Evolutionary conservation across 106 monocot genomes (phyloP), one percentile per base, ranked within the genome.

Genomic region (Xerophyta viscosa): DNA sequence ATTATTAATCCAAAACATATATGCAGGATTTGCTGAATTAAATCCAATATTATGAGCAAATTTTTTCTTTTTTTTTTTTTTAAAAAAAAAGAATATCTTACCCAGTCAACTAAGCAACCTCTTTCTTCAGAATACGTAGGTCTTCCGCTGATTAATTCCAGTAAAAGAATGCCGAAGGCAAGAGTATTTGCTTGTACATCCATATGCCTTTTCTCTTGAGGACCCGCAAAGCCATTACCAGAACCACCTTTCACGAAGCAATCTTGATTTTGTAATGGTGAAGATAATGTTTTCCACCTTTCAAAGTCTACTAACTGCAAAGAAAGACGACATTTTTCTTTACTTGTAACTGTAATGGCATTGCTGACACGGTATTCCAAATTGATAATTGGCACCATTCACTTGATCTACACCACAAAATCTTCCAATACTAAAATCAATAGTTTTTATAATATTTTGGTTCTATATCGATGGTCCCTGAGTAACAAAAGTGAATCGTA

Each of bases 221-320:
- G 62, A 55, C 81, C 73, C 20, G 48, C 45, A 41, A 67, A 61
- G 47, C 70, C 58, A 54, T 78, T 48, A 52, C 64, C 57, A 18
- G 66, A 51, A 47, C 66, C 46, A 11, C 84, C 76, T 65, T 73
- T 80, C 27, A 50, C 33, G 37, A 71, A 20, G 19, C 50, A 56
- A 18, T 56, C 67, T 9, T 54, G 48, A 39, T 56, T 60, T 46
- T 68, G 73, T 54, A 71, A 64, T 77, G 61, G 89, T 28, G 75
- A 66, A 18, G 68, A 51, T 46, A 90, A 60, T 15, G 64, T 29
- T 54, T 77, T 98, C 98, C 98, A 90, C 54, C 88, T 82, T 61
- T 98, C 98, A 61, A 98, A 86, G 69, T 98, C 90, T 46, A 82
- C 90, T 62, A 98, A 70, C 98, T 98, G 71, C 70, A 86, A 15